Base-by-base conservation (phyloP, 2,329 filamentous ascomycete species). In the Nannizziopsis barbatae region DNA sequence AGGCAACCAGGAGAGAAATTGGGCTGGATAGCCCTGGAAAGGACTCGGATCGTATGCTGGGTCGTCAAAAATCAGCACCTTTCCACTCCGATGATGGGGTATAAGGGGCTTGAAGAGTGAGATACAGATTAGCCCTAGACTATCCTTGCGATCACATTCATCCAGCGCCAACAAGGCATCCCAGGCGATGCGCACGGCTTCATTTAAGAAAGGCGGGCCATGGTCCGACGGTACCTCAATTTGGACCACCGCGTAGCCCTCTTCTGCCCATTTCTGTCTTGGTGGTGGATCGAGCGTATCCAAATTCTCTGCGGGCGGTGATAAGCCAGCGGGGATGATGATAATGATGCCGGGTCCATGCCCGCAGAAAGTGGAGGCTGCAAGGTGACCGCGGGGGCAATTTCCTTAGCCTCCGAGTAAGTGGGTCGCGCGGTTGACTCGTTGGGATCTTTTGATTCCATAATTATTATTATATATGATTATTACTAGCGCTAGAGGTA, bases 231-330 rank as follows among this genome's bases (percentile, higher is more conserved):
- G 9, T 11, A 50, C 36, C 1, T 64, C 58, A 0, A 84, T 59
- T 59, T 82, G 73, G 0, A 69, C 77, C 2, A 84, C 79, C 0
- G 75, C 68, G 54, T 77, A 84, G 0, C 81, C 79, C 60, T 86
- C 82, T 58, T 86, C 81, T 0, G 80, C 81, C 82, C 82, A 85
- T 62, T 85, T 86, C 52, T 76, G 59, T 11, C 77, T 57, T 0
- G 77, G 76, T 7, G 74, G 69, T 0, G 81, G 80, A 47, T 74
- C 72, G 1, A 71, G 59, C 39, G 64, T 66, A 42, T 62, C 61
- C 22, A 68, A 67, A 31, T 58, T 62, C 36, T 57, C 46, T 11
- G 56, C 55, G 52, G 58, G 57, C n/a, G n/a, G n/a, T 43, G 43
- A 54, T 38, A 63, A 57, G 35, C 59, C 58, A 40, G 62, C 53